These are phyloP conservation scores for Vachellia pachyceras DNA, from an alignment of 306 rosid genomes.

Conservation along the genomic window DNA sequence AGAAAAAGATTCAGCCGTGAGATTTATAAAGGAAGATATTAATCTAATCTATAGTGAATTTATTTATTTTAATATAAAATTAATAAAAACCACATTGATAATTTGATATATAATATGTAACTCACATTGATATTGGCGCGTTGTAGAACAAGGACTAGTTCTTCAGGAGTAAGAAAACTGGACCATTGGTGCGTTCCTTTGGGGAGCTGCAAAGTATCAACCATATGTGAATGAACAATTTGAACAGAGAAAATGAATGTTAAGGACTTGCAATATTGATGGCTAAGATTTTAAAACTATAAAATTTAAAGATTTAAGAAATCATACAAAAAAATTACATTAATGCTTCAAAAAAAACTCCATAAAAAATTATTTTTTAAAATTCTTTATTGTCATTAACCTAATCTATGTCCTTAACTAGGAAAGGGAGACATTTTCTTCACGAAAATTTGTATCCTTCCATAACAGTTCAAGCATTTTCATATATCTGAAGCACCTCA, in stretches of 20 bases:
- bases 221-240: not conserved
- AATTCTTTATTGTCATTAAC: not conserved
- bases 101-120: not conserved
- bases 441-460: not conserved
- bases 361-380: not conserved
- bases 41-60: not conserved
- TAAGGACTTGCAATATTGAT: not conserved
- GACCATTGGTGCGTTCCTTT: constrained; percentile 93
- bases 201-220: constrained; percentile 70
- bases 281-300: not conserved
- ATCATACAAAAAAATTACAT: not conserved
- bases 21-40: not conserved
- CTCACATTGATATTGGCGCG: constrained; percentile 73
- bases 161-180: constrained; percentile 83
- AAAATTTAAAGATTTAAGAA: not conserved
- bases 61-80: not conserved
- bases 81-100: not conserved
- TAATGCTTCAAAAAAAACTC: not conserved
- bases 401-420: not conserved
- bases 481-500: not conserved
- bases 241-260: not conserved
- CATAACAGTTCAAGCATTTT: not conserved
- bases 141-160: constrained; percentile 77
- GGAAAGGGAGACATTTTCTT: not conserved
- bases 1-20: not conserved